Conservation (phyloP, 2,329 filamentous ascomycete genomes). For the Aspergillus unguis region DNA sequence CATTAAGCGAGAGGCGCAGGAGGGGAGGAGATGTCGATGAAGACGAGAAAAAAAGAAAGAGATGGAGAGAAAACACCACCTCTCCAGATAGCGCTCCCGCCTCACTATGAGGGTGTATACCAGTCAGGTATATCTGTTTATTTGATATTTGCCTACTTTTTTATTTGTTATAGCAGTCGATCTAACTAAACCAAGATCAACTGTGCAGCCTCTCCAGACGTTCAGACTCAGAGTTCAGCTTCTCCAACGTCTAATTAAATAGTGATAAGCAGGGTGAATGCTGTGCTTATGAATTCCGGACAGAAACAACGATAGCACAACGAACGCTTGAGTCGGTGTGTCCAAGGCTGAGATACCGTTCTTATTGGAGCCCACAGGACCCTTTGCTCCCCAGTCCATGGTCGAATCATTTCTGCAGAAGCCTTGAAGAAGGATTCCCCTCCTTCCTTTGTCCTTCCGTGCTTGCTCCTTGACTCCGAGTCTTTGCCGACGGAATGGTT, state of each 20-base stretch:
- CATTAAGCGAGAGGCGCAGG: slow-evolving; percentile 11
- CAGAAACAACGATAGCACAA: neutral
- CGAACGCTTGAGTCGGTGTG: slow-evolving; percentile 4
- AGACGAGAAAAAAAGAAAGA: slow-evolving; percentile 6
- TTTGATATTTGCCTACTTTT: no score
- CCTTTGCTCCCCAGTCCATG: slow-evolving; percentile 8
- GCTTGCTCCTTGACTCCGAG: slow-evolving; percentile 1
- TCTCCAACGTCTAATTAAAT: no score
- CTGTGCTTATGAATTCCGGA: slow-evolving; percentile 2
- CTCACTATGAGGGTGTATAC: no score
- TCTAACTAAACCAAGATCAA: no score
- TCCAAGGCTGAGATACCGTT: slow-evolving; percentile 6
- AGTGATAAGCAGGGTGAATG: neutral
- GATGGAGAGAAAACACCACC: slow-evolving; percentile 5
- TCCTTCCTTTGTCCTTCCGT: neutral
- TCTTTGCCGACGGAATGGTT: neutral
- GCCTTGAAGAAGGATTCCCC: neutral
- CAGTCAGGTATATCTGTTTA: no score
- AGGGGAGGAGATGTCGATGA: slow-evolving; percentile 13
- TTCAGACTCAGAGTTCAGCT: no score
- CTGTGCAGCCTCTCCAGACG: no score
- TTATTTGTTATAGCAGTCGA: no score
- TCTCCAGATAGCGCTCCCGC: neutral
- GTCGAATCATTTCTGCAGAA: slow-evolving; percentile 12
- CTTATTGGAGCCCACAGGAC: slow-evolving; percentile 13